Evolutionary conservation across 1,284 basidiomycete species (phyloP), one percentile per base, ranked within the genome.

Genomic region (Neonothopanus nambi): DNA sequence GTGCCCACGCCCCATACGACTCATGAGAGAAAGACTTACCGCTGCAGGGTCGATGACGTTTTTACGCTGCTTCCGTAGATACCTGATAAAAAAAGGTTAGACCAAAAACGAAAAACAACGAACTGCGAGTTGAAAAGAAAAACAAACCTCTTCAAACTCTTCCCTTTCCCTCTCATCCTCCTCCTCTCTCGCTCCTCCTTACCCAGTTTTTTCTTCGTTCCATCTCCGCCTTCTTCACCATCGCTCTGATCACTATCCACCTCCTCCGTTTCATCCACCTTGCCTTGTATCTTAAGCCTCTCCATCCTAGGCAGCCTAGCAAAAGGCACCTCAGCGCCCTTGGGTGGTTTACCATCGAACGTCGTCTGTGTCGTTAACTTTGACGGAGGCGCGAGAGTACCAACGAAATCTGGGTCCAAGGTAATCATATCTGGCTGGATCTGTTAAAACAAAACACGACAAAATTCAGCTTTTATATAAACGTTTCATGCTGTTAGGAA

Each of bases 401-500:
- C 93, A 30, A 94, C 72, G 65, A 92, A 84, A 54, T 93, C 87
- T 0, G 92, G 85, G 69, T 98, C 93, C 54, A 98, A 79, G 0
- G 91, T 82, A 63, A 99, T 99, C 74, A 97, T 85, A 59, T 98
- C 95, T 3, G 94, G 89, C 73, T 91, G 90, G 58, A 98, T 89
- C 90, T 90, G 59, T 12, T n/a, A n/a, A 23, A 3, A 5, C 4
- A 26, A 28, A 17, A 24, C 23, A 43, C 20, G 43, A 37, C 21
- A n/a, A 48, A 30, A 7, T 40, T 36, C 11, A 18, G 33, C 23
- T 17, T 26, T 13, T n/a, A n/a, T n/a, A n/a, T n/a, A n/a, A n/a
- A n/a, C n/a, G n/a, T n/a, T n/a, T n/a, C n/a, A n/a, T n/a, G n/a
- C n/a, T n/a, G n/a, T 18, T 5, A 18, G 28, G 15, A 46, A 30